Conservation (phyloP, 257 asterid species). For the Linderniella brevidens region DNA sequence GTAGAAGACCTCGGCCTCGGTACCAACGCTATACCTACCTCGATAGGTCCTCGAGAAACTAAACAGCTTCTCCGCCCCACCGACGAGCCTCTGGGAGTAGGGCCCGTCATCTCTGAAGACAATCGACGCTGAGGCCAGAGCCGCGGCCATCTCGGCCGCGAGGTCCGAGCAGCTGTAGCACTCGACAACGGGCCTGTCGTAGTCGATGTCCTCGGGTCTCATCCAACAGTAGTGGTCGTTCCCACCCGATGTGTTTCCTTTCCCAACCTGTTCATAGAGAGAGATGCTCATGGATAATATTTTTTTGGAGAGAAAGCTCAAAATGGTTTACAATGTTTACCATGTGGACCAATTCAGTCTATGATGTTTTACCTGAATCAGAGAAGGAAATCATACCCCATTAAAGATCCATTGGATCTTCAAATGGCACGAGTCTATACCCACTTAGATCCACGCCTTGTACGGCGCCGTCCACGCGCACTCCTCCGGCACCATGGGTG, state of each 20-base stretch:
- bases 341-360: too few species aligned
- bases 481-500: too few species aligned
- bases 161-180: constrained; percentile 77
- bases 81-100: constrained; percentile 84
- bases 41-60: constrained; percentile 70
- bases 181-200: constrained; percentile 38
- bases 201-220: constrained; percentile 91
- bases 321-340: too few species aligned
- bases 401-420: too few species aligned
- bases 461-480: too few species aligned
- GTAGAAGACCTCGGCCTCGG: constrained; percentile 50
- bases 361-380: too few species aligned
- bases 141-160: constrained; percentile 95
- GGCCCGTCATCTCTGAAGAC: constrained; percentile 85
- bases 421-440: too few species aligned
- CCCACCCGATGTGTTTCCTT: constrained; percentile 63
- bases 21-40: constrained; percentile 62
- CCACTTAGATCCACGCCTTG: too few species aligned
- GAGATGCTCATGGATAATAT: constrained; percentile 6
- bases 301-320: too few species aligned
- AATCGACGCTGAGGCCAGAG: constrained; percentile 92
- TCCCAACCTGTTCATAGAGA: constrained; percentile 56
- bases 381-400: too few species aligned
- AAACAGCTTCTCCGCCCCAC: constrained; percentile 85
- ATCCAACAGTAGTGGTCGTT: constrained; percentile 83